Evolutionary conservation across 2,329 filamentous ascomycete genomes (phyloP).

Genomic region (Simplicillium aogashimaense): DNA sequence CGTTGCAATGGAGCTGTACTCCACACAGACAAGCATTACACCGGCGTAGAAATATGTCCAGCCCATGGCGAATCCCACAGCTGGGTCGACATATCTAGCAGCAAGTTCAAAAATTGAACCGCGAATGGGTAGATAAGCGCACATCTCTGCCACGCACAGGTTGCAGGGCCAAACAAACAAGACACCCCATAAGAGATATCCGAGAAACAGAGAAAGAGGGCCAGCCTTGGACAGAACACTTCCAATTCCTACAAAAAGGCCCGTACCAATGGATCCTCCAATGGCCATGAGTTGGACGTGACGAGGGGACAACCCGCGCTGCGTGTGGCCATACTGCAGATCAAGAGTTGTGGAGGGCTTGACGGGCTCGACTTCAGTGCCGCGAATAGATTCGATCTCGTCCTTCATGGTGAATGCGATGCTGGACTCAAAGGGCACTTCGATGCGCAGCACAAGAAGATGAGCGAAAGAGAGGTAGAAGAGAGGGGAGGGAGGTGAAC

Average conservation of each 20-base stretch:
- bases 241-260: slow-evolving; percentile 35
- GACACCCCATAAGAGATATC: slow-evolving; percentile 32
- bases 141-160: slow-evolving; percentile 46
- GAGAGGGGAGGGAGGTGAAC: no score
- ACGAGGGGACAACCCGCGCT: slow-evolving; percentile 24
- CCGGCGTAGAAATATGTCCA: slow-evolving; percentile 41
- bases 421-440: not conserved
- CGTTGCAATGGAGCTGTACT: slow-evolving; percentile 32
- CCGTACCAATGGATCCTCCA: slow-evolving; percentile 34
- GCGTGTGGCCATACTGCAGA: slow-evolving; percentile 19
- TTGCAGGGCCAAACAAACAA: slow-evolving; percentile 34
- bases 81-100: slow-evolving; percentile 44
- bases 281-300: slow-evolving; percentile 41
- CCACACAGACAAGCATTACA: slow-evolving; percentile 33
- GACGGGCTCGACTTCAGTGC: not conserved
- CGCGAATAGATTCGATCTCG: not conserved
- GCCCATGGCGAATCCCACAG: slow-evolving; percentile 44
- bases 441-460: no score
- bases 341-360: slow-evolving; percentile 3
- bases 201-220: slow-evolving; percentile 31
- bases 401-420: not conserved
- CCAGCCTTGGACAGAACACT: slow-evolving; percentile 29
- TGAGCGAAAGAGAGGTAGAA: no score
- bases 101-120: slow-evolving; percentile 46
- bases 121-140: slow-evolving; percentile 42